phyloP scores from a whole-genome alignment of 2,329 filamentous ascomycete genomes.

The Kalaharituber pfeilii region DNA sequence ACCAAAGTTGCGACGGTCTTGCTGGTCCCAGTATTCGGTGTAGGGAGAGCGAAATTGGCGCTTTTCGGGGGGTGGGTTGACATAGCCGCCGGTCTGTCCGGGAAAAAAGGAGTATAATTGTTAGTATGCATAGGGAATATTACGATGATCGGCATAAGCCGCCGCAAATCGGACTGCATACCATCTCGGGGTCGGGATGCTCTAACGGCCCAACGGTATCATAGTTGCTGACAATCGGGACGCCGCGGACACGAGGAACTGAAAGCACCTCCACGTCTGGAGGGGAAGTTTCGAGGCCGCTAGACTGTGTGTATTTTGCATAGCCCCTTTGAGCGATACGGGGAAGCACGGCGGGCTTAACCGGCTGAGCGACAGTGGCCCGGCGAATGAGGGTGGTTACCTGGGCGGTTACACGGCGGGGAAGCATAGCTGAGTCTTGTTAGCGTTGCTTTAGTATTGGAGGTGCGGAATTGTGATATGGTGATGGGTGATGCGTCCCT shows the following conservation, averaged over 20 bases:
- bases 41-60: slow-evolving; percentile 85
- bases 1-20: slow-evolving; percentile 91
- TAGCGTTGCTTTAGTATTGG: too few species aligned
- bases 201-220: slow-evolving; percentile 1
- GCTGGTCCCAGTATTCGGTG: slow-evolving; percentile 90
- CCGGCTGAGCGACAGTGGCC: neutral
- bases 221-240: slow-evolving; percentile 10
- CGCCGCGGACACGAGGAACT: slow-evolving; percentile 10
- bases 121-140: neutral
- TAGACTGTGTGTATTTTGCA: too few species aligned
- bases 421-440: neutral
- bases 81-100: slow-evolving; percentile 67
- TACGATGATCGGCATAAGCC: neutral
- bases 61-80: slow-evolving; percentile 64
- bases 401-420: neutral
- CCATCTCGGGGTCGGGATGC: slow-evolving; percentile 13
- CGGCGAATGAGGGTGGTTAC: neutral
- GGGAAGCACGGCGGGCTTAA: neutral
- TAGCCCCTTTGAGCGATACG: too few species aligned
- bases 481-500: too few species aligned
- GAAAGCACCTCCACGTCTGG: neutral
- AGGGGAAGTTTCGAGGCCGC: neutral
- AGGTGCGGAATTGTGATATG: too few species aligned
- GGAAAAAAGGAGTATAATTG: neutral
- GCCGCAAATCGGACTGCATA: neutral